Conservation (phyloP, 2,329 filamentous ascomycete genomes). For the Xylaria sp. region DNA sequence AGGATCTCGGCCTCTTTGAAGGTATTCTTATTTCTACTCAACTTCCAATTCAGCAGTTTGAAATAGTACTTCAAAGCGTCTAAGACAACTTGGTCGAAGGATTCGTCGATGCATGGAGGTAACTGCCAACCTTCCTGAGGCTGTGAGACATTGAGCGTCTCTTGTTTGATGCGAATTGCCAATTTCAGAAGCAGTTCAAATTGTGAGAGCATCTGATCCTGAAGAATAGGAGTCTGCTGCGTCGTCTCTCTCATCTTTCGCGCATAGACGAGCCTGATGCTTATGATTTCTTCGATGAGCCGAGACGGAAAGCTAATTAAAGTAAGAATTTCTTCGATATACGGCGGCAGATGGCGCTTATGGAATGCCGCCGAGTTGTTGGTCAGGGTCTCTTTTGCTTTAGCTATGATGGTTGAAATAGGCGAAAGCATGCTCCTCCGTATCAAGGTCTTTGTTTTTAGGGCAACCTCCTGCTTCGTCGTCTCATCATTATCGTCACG, state of each 20-base stretch:
- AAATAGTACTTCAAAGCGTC: conserved; percentile 98
- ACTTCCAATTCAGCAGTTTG: conserved; percentile 97
- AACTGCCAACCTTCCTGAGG: conserved; percentile 94
- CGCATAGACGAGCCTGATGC: conserved; percentile 86
- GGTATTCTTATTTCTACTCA: conserved; percentile 96
- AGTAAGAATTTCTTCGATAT: conserved; percentile 94
- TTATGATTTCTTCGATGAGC: conserved; percentile 95
- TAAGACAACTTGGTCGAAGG: conserved; percentile 88
- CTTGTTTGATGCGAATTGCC: conserved; percentile 89
- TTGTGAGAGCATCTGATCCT: conserved; percentile 96
- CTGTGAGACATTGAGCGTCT: conserved; percentile 82
- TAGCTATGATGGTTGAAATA: conserved; percentile 85
- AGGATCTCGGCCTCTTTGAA: conserved; percentile 98
- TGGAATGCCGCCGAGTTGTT: conserved; percentile 83
- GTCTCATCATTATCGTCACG: conserved; percentile 68
- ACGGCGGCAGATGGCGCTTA: conserved; percentile 89
- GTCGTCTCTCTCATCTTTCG: conserved; percentile 95
- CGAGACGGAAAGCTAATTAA: conserved; percentile 97
- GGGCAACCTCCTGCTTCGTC: conserved; percentile 41
- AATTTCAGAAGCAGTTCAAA: conserved; percentile 93
- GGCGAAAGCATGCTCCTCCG: conserved; percentile 81
- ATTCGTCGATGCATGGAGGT: conserved; percentile 94
- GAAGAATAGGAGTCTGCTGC: conserved; percentile 90
- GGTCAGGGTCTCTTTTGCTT: conserved; percentile 91
- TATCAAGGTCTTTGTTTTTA: conserved; percentile 48